A percentile compares a stretch with the other conserved stretches of the same genome.
phyloP scores from a whole-genome alignment of 176 grass and related monocot species.

The Aegilops umbellulata region DNA sequence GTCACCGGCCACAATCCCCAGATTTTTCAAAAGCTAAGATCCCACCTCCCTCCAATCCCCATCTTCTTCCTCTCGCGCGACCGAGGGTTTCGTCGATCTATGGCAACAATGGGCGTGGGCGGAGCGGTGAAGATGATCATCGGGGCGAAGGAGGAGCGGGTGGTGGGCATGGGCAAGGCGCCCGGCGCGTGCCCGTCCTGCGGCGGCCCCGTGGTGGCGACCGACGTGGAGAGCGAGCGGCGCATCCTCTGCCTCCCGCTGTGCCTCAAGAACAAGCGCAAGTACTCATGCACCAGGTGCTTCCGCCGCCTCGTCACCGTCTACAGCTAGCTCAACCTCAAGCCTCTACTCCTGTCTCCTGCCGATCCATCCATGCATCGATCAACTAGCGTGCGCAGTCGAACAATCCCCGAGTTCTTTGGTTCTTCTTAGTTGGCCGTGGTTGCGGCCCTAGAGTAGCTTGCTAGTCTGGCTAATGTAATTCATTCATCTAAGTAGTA shows the following conservation, averaged over 20 bases:
- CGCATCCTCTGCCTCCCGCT: constrained; percentile 71
- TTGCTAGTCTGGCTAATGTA: no score
- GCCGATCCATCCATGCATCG: background rate
- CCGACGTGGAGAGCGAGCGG: constrained; percentile 61
- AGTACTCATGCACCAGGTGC: constrained; percentile 70
- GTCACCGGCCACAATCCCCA: background rate
- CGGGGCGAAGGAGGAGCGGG: constrained; percentile 60
- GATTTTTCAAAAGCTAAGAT: background rate
- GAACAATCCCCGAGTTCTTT: background rate
- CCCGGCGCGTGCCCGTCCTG: constrained; percentile 72
- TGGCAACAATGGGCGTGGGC: background rate
- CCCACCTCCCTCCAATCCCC: background rate
- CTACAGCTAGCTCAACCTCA: constrained; percentile 7
- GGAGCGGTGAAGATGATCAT: constrained; percentile 26
- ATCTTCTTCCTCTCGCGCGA: background rate
- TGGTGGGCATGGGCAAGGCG: constrained; percentile 62
- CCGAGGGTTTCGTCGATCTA: no score
- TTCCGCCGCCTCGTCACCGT: constrained; percentile 69
- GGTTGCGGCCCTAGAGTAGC: background rate
- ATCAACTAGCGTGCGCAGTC: background rate
- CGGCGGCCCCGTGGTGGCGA: constrained; percentile 60
- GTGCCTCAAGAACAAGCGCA: constrained; percentile 72
- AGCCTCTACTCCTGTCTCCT: no score
- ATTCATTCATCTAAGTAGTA: no score
- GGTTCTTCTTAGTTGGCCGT: background rate